Evolutionary conservation across 2,329 filamentous ascomycete genomes (phyloP).

Genomic region (Sporothrix sp.): DNA sequence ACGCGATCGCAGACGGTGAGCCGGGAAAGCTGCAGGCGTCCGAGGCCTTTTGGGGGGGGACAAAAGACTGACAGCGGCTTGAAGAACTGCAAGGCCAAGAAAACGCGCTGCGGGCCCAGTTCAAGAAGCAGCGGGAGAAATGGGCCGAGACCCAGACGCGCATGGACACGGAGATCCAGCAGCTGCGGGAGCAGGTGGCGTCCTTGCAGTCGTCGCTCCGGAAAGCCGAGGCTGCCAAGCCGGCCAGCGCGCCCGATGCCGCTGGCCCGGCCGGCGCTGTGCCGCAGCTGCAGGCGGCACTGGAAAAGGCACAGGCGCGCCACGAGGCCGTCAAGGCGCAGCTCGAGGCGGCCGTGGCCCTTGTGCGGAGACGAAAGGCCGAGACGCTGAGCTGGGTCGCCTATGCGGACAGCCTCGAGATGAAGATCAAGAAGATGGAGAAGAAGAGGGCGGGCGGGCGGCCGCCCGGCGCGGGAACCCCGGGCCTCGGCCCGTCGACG

Average conservation of each 20-base stretch:
- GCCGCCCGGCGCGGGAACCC: not conserved
- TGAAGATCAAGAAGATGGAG: slow-evolving; percentile 35
- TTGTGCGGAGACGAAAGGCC: slow-evolving; percentile 31
- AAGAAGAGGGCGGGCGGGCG: slow-evolving; percentile 20
- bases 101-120: not conserved
- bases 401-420: slow-evolving; percentile 34
- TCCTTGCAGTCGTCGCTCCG: slow-evolving; percentile 18
- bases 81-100: not conserved
- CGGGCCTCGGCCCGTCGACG: not conserved
- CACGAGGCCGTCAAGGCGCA: slow-evolving; percentile 3
- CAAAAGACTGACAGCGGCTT: not conserved
- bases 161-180: slow-evolving; percentile 34
- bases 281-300: slow-evolving; percentile 5
- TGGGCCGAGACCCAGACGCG: slow-evolving; percentile 16
- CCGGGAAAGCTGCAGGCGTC: not conserved
- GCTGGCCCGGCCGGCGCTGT: not conserved
- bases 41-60: not conserved
- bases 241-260: not conserved
- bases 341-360: slow-evolving; percentile 32
- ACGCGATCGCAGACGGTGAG: slow-evolving; percentile 18
- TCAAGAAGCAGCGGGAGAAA: not conserved
- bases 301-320: slow-evolving; percentile 15
- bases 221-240: not conserved
- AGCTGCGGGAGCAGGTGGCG: slow-evolving; percentile 30
- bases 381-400: slow-evolving; percentile 36